Conservation (phyloP, 129 eudicot genomes). For the Artemisia annua region DNA sequence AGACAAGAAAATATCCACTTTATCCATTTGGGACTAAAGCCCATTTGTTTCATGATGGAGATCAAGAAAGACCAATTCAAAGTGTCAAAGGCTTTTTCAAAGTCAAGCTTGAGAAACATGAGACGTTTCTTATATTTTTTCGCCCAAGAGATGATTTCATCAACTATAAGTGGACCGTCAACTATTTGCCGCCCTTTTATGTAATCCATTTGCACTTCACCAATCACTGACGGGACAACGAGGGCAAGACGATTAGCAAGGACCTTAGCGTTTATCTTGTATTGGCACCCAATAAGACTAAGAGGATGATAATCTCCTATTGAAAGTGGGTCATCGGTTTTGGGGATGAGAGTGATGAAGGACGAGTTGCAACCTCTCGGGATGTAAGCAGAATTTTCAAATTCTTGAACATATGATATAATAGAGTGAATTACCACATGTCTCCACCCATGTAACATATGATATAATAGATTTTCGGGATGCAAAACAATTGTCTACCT, state of each 20-base stretch:
- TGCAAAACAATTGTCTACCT: constrained; percentile 65
- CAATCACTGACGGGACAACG: too few species aligned
- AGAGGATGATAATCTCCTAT: neutral
- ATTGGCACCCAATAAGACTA: neutral
- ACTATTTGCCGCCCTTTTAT: too few species aligned
- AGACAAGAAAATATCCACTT: neutral
- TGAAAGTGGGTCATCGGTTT: neutral
- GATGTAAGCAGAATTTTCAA: neutral
- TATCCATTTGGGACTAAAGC: neutral
- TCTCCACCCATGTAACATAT: too few species aligned
- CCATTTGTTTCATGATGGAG: neutral
- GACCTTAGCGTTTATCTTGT: neutral
- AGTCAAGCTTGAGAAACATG: neutral
- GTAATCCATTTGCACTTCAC: too few species aligned
- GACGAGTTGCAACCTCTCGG: neutral
- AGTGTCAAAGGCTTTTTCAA: neutral
- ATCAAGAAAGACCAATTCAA: neutral
- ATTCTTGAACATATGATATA: too few species aligned
- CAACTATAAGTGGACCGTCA: neutral
- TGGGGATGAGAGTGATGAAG: neutral
- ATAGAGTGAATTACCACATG: constrained; percentile 22
- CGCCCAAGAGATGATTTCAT: neutral
- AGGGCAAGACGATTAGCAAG: neutral
- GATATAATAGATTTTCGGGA: constrained; percentile 43
- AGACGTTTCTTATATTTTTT: neutral